Evolutionary conservation across 768 basidiomycete species (phyloP).

Genomic region (Rubroboletus satanas): DNA sequence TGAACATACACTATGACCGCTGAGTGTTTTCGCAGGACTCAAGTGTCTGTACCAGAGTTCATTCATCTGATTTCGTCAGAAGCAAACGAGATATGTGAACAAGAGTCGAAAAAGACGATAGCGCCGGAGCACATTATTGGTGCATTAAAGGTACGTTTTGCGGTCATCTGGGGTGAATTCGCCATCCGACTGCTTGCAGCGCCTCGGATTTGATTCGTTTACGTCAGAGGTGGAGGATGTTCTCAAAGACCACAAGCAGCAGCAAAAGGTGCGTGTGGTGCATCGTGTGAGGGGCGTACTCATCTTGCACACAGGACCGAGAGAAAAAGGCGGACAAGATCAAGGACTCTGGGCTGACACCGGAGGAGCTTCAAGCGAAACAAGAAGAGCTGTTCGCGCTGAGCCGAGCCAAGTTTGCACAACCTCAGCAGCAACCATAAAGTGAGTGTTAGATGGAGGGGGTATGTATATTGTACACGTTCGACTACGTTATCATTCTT

Average conservation of each 20-base stretch:
- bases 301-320: conserved; percentile 54
- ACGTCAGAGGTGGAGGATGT: conserved; percentile 89
- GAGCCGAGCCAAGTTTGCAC: conserved; percentile 76
- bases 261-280: conserved; percentile 67
- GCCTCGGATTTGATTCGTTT: conserved; percentile 90
- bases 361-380: conserved; percentile 81
- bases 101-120: conserved; percentile 98
- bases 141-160: conserved; percentile 71
- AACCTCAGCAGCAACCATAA: conserved; percentile 43
- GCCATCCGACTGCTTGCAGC: conserved; percentile 41
- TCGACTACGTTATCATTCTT: conserved; percentile 33
- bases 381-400: conserved; percentile 94
- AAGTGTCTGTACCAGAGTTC: conserved; percentile 63
- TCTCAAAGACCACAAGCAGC: conserved; percentile 93
- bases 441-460: conserved; percentile 2
- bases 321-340: conserved; percentile 92
- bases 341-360: conserved; percentile 82
- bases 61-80: conserved; percentile 96
- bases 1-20: conserved; percentile 45
- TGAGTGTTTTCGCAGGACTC: conserved; percentile 12
- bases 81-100: conserved; percentile 97
- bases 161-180: background rate
- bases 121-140: conserved; percentile 94
- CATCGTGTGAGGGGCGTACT: conserved; percentile 1
- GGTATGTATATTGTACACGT: conserved; percentile 22